Evolutionary conservation across 805 yeast genomes (phyloP).

Genomic region (Myxozyma monticola): DNA sequence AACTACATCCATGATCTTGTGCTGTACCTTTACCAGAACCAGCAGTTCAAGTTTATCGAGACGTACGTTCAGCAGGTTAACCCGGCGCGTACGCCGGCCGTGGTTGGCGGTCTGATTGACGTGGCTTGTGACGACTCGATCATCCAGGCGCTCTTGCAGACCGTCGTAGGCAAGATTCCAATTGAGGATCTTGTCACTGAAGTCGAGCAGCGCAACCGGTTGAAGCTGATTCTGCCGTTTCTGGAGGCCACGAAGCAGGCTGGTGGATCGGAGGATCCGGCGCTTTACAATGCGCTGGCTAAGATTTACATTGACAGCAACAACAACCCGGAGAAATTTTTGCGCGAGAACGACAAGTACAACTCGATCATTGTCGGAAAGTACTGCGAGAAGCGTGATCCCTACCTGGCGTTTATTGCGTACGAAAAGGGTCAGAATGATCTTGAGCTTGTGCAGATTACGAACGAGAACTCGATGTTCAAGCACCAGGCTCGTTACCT

Average conservation of each 20-base stretch:
- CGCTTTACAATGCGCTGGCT: slow-evolving; percentile 91
- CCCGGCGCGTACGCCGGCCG: slow-evolving; percentile 94
- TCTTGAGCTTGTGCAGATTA: slow-evolving; percentile 81
- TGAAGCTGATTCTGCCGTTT: slow-evolving; percentile 88
- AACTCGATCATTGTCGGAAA: slow-evolving; percentile 95
- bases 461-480: slow-evolving; percentile 97
- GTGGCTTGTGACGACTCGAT: slow-evolving; percentile 95
- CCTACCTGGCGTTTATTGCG: slow-evolving; percentile 95
- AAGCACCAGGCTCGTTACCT: slow-evolving; percentile 98
- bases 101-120: slow-evolving; percentile 91
- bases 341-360: slow-evolving; percentile 84
- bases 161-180: slow-evolving; percentile 94
- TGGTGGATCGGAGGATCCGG: slow-evolving; percentile 81
- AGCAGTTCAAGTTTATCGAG: slow-evolving; percentile 94
- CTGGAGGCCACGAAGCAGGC: slow-evolving; percentile 82
- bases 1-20: slow-evolving; percentile 90
- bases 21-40: slow-evolving; percentile 89
- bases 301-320: slow-evolving; percentile 97
- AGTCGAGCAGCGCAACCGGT: slow-evolving; percentile 94
- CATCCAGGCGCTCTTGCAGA: slow-evolving; percentile 73
- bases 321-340: slow-evolving; percentile 95
- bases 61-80: slow-evolving; percentile 97
- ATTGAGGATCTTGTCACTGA: slow-evolving; percentile 83
- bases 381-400: slow-evolving; percentile 99
- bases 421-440: slow-evolving; percentile 95